These are phyloP conservation scores for Eucalyptus tenuipes DNA, from an alignment of 345 rosid species.

Conservation along the genomic window DNA sequence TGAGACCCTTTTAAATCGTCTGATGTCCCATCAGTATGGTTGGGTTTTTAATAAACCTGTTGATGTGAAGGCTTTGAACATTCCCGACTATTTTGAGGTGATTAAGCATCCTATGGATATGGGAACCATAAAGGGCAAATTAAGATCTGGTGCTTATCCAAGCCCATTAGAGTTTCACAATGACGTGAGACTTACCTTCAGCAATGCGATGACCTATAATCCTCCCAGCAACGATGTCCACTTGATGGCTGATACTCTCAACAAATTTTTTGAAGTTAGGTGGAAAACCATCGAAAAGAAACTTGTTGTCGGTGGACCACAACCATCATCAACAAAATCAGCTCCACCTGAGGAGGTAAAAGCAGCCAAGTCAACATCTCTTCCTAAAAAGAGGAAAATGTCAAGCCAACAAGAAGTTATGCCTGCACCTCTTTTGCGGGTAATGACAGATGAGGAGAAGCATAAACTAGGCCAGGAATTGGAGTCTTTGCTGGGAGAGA, in stretches of 20 bases:
- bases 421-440: constrained; percentile 30
- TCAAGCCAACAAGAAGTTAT: constrained; percentile 19
- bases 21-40: constrained; percentile 67
- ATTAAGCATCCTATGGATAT: constrained; percentile 94
- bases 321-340: constrained; percentile 13
- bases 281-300: constrained; percentile 85
- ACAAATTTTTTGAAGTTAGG: constrained; percentile 62
- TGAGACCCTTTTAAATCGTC: constrained; percentile 43
- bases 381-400: constrained; percentile 59
- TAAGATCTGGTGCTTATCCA: constrained; percentile 51
- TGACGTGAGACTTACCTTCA: constrained; percentile 80
- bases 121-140: constrained; percentile 61
- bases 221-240: constrained; percentile 83
- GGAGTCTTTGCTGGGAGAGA: constrained; percentile 50
- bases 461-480: constrained; percentile 45
- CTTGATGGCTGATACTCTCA: constrained; percentile 68
- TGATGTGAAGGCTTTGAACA: constrained; percentile 60
- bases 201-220: constrained; percentile 87
- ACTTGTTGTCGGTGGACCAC: constrained; percentile 18
- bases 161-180: constrained; percentile 65
- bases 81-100: constrained; percentile 72
- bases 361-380: constrained; percentile 19
- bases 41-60: constrained; percentile 92
- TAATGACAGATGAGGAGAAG: constrained; percentile 60
- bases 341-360: constrained; percentile 20